Base-by-base conservation (phyloP, 2,329 filamentous ascomycete species). In the Claviceps africana region DNA sequence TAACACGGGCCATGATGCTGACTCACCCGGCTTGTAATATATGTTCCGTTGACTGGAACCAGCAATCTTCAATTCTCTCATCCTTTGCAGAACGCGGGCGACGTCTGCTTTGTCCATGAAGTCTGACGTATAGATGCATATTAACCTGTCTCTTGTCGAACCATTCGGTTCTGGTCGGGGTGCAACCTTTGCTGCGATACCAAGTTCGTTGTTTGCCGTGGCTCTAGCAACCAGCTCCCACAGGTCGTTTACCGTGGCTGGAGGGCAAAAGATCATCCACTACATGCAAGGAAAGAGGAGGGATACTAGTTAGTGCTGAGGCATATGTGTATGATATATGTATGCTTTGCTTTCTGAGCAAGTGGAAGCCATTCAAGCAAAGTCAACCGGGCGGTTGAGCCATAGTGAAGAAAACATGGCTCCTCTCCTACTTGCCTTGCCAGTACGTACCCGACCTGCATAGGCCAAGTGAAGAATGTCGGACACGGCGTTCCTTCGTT, bases 111-210 rank as follows among this genome's bases (percentile, higher is more conserved):
- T 73, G 61, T 94, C 81, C 30, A 70, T 70, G 62, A 89, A 93
- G 64, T 95, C 81, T 43, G 72, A 70, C 5, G 87, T 94, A 65
- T 94, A 94, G 8, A 94, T 72, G 57, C 85, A 90, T 28, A 94
- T 80, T 43, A 93, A 67, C 21, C 81, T 74, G 21, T 70, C 66
- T 44, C 66, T 72, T 25, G 67, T 60, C 6, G 55, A 54, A 47
- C 67, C 62, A n/a, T 70, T 66, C 1, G 65, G 65, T 6, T 67
- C 69, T 10, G 75, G 64, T 47, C 72, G 69, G 1, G 85, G 79
- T 1, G 82, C 65, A 13, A 90, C 83, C 67, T 93, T 94, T 10
- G 87, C 85, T 1, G 71, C 75, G 40, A 81, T 76, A 0, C 88
- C 88, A 2, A 95, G 75, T 56, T 85, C 76, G 54, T 84, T 82